Conservation (phyloP, 441 rosid species). For the Adansonia gregorii region DNA sequence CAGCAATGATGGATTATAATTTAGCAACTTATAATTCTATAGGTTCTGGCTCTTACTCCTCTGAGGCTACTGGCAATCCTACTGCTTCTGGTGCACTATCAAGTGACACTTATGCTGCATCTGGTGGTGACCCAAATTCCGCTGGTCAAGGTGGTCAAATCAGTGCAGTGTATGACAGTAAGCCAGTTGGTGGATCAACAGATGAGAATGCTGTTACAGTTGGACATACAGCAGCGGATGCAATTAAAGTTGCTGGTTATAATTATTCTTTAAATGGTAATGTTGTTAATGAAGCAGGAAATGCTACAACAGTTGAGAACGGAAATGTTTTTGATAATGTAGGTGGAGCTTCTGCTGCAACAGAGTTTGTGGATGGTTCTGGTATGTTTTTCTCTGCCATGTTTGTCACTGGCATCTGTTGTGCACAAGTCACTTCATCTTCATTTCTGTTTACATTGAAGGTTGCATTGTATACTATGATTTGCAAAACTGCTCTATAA, state of each 20-base stretch:
- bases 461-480: not conserved
- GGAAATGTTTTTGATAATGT: conserved; percentile 48
- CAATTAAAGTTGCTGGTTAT: conserved; percentile 40
- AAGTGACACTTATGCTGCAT: conserved; percentile 39
- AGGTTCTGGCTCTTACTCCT: conserved; percentile 8
- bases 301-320: conserved; percentile 50
- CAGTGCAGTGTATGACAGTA: conserved; percentile 28
- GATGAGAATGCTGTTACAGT: conserved; percentile 35
- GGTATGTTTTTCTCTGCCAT: conserved; percentile 47
- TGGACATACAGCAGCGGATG: conserved; percentile 31
- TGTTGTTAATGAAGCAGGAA: conserved; percentile 40
- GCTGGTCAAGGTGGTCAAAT: conserved; percentile 38
- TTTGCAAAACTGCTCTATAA: not conserved
- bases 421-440: not conserved
- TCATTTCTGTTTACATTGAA: not conserved
- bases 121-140: conserved; percentile 38
- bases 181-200: conserved; percentile 27
- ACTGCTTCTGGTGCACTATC: conserved; percentile 30
- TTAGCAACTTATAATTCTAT: conserved; percentile 41
- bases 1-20: conserved; percentile 44
- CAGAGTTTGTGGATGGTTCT: conserved; percentile 54
- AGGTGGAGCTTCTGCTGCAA: conserved; percentile 43
- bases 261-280: conserved; percentile 60
- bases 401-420: not conserved
- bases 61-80: conserved; percentile 4